Percentiles rank a stretch among this genome's conserved stretches.
Conservation (phyloP, 805 yeast genomes). For the Metschnikowia colocasiae region DNA sequence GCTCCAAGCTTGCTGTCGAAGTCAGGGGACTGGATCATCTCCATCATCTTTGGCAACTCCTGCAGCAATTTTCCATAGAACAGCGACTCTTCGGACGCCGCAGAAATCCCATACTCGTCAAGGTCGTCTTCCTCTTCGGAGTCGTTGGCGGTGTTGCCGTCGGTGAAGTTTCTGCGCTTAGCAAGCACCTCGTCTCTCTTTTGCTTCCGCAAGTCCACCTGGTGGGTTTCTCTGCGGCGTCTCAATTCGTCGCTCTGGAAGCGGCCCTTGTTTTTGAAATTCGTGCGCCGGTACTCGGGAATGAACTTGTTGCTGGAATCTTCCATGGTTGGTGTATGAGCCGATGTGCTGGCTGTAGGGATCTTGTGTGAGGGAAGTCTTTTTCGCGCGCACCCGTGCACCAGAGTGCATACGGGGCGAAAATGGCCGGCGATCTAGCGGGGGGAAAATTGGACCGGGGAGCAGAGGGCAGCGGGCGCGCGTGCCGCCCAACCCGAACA, state of each 20-base stretch:
- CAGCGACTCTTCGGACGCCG: constrained; percentile 46
- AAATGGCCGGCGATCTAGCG: background rate
- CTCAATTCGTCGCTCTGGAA: constrained; percentile 94
- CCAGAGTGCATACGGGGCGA: background rate
- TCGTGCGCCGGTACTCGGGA: constrained; percentile 96
- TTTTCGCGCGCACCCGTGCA: constrained; percentile 3
- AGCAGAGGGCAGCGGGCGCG: too few species aligned
- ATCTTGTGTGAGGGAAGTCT: background rate
- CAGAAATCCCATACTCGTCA: constrained; percentile 32
- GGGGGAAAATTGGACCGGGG: background rate
- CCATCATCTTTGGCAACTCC: constrained; percentile 84
- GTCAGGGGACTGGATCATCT: constrained; percentile 69
- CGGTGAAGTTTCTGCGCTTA: constrained; percentile 80
- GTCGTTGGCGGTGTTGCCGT: constrained; percentile 31
- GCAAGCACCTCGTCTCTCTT: constrained; percentile 93
- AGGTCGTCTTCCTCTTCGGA: constrained; percentile 41
- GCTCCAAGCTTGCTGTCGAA: constrained; percentile 81
- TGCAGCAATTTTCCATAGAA: constrained; percentile 41
- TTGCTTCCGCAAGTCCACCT: constrained; percentile 92
- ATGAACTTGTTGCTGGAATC: constrained; percentile 79
- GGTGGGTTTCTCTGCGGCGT: constrained; percentile 96
- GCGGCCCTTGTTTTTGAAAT: constrained; percentile 90
- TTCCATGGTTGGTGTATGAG: constrained; percentile 50
- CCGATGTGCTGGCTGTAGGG: constrained; percentile 5
- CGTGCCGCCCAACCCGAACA: too few species aligned